phyloP scores from a whole-genome alignment of 306 rosid genomes.

The Prunus padus region DNA sequence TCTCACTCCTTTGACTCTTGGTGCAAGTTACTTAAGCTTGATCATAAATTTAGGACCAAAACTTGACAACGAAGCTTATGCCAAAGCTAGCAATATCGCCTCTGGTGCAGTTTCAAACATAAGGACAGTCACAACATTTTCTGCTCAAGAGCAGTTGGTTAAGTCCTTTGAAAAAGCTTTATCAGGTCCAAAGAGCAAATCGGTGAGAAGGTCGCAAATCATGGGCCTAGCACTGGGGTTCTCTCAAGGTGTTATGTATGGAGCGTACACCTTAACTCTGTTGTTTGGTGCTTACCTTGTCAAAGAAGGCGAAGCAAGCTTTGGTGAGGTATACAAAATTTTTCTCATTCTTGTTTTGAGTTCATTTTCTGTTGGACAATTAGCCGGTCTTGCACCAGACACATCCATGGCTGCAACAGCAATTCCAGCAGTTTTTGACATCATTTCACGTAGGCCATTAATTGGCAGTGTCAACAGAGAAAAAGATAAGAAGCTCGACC shows the following conservation, averaged over 20 bases:
- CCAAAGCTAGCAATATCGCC: constrained; percentile 84
- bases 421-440: constrained; percentile 65
- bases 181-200: constrained; percentile 58
- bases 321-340: constrained; percentile 63
- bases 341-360: constrained; percentile 93
- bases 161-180: constrained; percentile 68
- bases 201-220: constrained; percentile 59
- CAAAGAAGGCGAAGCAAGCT: constrained; percentile 39
- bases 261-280: constrained; percentile 75
- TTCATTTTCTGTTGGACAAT: constrained; percentile 91
- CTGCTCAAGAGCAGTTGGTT: constrained; percentile 75
- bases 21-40: constrained; percentile 82
- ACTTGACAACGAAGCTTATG: constrained; percentile 64
- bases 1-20: constrained; percentile 85
- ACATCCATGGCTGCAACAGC: constrained; percentile 68
- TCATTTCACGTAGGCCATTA: constrained; percentile 63
- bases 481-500: constrained; percentile 44
- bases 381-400: constrained; percentile 90
- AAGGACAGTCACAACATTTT: constrained; percentile 79
- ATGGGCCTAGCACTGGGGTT: constrained; percentile 68
- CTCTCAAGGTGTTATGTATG: constrained; percentile 83
- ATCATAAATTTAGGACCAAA: constrained; percentile 68
- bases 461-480: constrained; percentile 33
- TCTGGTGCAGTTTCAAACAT: constrained; percentile 88
- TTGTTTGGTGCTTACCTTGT: constrained; percentile 75